Conservation (phyloP, 2,329 filamentous ascomycete genomes). For the Talaromyces verruculosus region DNA sequence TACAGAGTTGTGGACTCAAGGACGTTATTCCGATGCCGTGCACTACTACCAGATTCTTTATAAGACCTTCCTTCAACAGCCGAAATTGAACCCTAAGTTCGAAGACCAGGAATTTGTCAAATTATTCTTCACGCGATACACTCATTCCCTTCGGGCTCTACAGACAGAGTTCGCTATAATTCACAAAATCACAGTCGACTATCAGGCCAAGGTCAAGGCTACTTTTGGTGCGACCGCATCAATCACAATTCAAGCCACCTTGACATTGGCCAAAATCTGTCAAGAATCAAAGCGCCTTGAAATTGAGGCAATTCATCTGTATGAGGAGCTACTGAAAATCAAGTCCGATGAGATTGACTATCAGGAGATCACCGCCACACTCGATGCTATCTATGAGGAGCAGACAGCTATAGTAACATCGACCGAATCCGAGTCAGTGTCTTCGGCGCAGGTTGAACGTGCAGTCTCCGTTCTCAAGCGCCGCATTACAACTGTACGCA, state of each 20-base stretch:
- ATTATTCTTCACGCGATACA: conserved; percentile 38
- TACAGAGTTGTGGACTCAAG: conserved; percentile 41
- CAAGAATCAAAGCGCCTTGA: conserved; percentile 41
- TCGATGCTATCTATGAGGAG: conserved; percentile 43
- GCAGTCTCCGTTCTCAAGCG: conserved; percentile 34
- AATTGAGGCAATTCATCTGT: conserved; percentile 37
- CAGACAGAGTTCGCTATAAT: conserved; percentile 34
- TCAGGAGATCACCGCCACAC: conserved; percentile 35
- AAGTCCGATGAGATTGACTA: conserved; percentile 36
- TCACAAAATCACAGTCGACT: conserved; percentile 38
- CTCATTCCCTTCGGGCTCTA: conserved; percentile 36
- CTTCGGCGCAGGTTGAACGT: conserved; percentile 32
- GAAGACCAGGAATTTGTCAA: conserved; percentile 36
- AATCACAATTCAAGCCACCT: conserved; percentile 40
- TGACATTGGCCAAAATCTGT: conserved; percentile 39
- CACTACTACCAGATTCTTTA: conserved; percentile 38
- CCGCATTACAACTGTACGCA: conserved; percentile 32
- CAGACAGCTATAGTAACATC: conserved; percentile 30
- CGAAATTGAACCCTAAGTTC: conserved; percentile 36
- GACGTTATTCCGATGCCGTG: conserved; percentile 39
- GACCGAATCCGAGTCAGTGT: conserved; percentile 27
- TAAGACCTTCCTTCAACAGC: conserved; percentile 38
- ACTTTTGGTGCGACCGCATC: conserved; percentile 37
- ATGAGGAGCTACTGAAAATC: conserved; percentile 39
- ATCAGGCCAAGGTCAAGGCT: conserved; percentile 36